Conservation (phyloP, 1,284 basidiomycete species). For the Omphalotus olearius region DNA sequence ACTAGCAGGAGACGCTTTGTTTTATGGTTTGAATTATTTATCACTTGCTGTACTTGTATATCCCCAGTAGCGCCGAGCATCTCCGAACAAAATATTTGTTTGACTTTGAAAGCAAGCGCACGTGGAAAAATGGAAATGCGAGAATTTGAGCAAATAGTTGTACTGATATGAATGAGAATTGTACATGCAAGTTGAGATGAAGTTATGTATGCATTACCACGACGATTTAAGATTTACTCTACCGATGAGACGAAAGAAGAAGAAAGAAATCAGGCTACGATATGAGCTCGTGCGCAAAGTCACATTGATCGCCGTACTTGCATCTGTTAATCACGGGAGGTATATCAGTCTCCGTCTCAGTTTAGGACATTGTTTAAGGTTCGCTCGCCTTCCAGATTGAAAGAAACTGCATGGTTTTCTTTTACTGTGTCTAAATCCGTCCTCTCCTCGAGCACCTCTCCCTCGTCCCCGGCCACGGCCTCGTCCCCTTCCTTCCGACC, state of each 20-base stretch:
- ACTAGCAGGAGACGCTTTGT: constrained; percentile 24
- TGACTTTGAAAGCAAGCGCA: not conserved
- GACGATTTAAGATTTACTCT: too few species aligned
- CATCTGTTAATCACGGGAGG: constrained; percentile 59
- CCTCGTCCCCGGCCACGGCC: constrained; percentile 52
- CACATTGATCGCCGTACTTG: constrained; percentile 81
- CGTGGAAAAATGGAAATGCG: too few species aligned
- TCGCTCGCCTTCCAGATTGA: constrained; percentile 83
- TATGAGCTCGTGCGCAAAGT: constrained; percentile 62
- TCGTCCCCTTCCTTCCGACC: constrained; percentile 40
- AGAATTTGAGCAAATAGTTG: too few species aligned
- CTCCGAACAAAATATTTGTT: constrained; percentile 9
- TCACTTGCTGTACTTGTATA: constrained; percentile 29
- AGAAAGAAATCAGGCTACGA: not conserved
- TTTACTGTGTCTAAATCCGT: constrained; percentile 71
- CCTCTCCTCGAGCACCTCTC: constrained; percentile 39
- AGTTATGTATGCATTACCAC: too few species aligned
- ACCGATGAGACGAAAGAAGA: too few species aligned
- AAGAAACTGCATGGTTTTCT: constrained; percentile 84
- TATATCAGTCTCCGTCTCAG: constrained; percentile 47
- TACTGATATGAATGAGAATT: too few species aligned
- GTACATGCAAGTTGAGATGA: too few species aligned
- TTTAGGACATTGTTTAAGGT: constrained; percentile 32
- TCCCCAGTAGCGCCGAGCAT: constrained; percentile 15
- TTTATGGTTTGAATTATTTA: constrained; percentile 31